Conservation (phyloP, 2,329 filamentous ascomycete genomes). For the Keithomyces neogunnii region DNA sequence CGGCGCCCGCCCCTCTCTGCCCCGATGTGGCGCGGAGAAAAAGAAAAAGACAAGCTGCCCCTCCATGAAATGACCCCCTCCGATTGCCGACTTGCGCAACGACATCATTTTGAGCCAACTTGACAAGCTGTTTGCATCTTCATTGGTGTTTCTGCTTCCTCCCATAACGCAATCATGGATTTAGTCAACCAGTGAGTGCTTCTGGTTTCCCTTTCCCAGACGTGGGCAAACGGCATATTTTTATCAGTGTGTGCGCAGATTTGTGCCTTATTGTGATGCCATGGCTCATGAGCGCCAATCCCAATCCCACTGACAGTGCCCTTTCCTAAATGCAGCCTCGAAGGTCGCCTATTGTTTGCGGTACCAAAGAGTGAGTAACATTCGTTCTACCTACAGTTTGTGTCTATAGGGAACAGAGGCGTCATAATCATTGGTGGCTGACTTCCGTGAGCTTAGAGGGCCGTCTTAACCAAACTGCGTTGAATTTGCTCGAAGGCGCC, state of each 20-base stretch:
- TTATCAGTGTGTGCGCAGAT: background rate
- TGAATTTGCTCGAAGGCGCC: constrained; percentile 85
- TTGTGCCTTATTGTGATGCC: background rate
- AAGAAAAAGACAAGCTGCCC: background rate
- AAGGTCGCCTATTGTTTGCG: constrained; percentile 88
- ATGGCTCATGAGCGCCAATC: background rate
- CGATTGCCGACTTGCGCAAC: background rate
- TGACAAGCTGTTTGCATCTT: background rate
- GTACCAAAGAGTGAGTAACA: constrained; percentile 85
- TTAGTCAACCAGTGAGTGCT: background rate
- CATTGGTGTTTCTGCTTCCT: background rate
- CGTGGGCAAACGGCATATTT: background rate
- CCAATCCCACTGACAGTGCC: background rate
- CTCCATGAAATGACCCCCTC: background rate
- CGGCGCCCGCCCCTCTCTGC: too few relatives aligned
- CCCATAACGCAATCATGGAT: background rate
- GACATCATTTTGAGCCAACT: background rate
- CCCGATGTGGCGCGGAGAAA: background rate
- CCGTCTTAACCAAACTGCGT: constrained; percentile 75
- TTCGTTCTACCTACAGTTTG: background rate
- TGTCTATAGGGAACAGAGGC: background rate
- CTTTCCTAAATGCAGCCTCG: constrained; percentile 50
- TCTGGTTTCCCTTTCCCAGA: background rate
- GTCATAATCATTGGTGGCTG: constrained; percentile 1
- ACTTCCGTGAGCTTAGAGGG: constrained; percentile 56